Percentiles rank a stretch among this genome's conserved stretches.
Conservation (phyloP, 805 yeast species). For the Pichia paraexigua region DNA sequence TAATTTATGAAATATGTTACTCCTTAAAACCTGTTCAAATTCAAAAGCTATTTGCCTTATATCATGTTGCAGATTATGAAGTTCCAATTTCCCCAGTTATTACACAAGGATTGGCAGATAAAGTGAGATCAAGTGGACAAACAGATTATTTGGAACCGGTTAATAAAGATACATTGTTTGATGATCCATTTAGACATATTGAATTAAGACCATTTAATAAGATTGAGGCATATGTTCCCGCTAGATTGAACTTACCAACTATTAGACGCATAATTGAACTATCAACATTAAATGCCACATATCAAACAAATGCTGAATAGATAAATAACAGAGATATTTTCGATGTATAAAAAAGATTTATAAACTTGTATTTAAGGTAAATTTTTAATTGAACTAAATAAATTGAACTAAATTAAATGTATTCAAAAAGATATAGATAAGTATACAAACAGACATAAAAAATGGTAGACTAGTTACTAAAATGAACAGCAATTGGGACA, state of each 20-base stretch:
- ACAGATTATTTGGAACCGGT: conserved; percentile 65
- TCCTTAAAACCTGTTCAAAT: conserved; percentile 92
- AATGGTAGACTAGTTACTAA: conserved; percentile 29
- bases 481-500: conserved; percentile 91
- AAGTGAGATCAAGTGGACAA: conserved; percentile 49
- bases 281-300: conserved; percentile 75
- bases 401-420: not conserved
- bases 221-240: conserved; percentile 89
- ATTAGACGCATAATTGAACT: conserved; percentile 84
- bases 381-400: no score
- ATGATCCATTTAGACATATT: conserved; percentile 74
- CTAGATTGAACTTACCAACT: conserved; percentile 83
- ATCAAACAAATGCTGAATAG: conserved; percentile 36
- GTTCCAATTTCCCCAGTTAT: conserved; percentile 81
- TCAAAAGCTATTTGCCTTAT: conserved; percentile 83
- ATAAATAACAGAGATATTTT: not conserved
- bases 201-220: conserved; percentile 70
- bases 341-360: not conserved
- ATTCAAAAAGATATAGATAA: not conserved
- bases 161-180: conserved; percentile 65
- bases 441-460: not conserved
- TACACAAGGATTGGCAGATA: conserved; percentile 70
- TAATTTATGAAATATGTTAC: conserved; percentile 91
- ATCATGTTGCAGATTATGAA: conserved; percentile 90
- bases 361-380: not conserved